phyloP scores from a whole-genome alignment of 306 rosid genomes.

The Prunus persica region DNA sequence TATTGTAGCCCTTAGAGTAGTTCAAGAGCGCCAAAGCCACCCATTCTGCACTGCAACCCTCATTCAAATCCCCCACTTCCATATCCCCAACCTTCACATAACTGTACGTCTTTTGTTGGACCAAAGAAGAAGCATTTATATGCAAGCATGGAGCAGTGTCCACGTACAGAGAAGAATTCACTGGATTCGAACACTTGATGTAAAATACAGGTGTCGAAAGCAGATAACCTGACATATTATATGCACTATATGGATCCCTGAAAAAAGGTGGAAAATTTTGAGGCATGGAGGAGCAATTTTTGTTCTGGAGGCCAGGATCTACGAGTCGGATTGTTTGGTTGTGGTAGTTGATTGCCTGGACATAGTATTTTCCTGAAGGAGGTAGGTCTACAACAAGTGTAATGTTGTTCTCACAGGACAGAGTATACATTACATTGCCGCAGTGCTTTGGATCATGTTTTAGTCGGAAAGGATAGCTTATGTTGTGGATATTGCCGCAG shows the following conservation, averaged over 20 bases:
- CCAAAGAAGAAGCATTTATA: background rate
- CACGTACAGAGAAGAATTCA: background rate
- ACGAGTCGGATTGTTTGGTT: background rate
- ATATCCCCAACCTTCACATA: background rate
- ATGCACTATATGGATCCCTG: fast-evolving
- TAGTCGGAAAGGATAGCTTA: constrained; percentile 31
- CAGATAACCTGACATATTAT: no score
- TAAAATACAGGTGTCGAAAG: background rate
- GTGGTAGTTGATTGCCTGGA: constrained; percentile 29
- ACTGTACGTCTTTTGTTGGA: background rate
- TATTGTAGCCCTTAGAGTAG: background rate
- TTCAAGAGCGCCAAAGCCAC: background rate
- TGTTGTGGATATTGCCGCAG: constrained; percentile 15
- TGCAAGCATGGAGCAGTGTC: background rate
- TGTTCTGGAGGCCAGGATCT: background rate
- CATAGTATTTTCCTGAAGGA: background rate
- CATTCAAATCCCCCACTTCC: background rate
- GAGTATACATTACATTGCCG: background rate
- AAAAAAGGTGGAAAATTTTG: fast-evolving
- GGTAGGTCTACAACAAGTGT: background rate
- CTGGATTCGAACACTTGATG: background rate
- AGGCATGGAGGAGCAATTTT: constrained; percentile 1
- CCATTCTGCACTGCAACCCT: background rate
- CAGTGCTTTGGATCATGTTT: constrained; percentile 11
- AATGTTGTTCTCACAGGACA: constrained; percentile 27